Conservation (phyloP, 2,329 filamentous ascomycete species). For the Biscogniauxia mediterranea region DNA sequence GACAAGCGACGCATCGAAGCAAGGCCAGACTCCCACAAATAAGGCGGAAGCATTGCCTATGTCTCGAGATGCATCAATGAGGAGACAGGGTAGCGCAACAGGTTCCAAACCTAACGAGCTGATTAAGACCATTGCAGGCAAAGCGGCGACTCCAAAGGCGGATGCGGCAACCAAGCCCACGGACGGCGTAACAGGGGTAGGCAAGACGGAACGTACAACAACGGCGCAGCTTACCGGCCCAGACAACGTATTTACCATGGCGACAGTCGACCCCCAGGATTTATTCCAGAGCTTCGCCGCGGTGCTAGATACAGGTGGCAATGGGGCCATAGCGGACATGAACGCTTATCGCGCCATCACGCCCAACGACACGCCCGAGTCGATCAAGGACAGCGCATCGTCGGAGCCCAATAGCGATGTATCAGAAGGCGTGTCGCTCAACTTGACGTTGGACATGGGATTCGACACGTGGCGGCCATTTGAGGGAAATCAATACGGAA, state of each 20-base stretch:
- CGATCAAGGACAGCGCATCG: slow-evolving; percentile 56
- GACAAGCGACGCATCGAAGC: slow-evolving; percentile 44
- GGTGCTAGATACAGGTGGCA: slow-evolving; percentile 40
- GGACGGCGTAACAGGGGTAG: slow-evolving; percentile 18
- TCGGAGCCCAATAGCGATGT: slow-evolving; percentile 64
- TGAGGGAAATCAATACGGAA: slow-evolving; percentile 43
- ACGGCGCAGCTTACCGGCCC: slow-evolving; percentile 8
- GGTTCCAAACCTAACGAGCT: slow-evolving; percentile 40
- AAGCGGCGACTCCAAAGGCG: slow-evolving; percentile 23
- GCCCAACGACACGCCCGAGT: slow-evolving; percentile 64
- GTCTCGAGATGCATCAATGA: slow-evolving; percentile 52
- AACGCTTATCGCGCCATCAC: slow-evolving; percentile 54
- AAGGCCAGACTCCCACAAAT: slow-evolving; percentile 44
- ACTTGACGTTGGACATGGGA: slow-evolving; percentile 42
- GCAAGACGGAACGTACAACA: slow-evolving; percentile 27
- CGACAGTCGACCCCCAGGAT: slow-evolving; percentile 53
- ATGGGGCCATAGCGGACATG: slow-evolving; percentile 52
- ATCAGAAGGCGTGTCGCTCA: slow-evolving; percentile 51
- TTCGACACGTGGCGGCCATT: slow-evolving; percentile 50
- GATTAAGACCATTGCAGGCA: slow-evolving; percentile 21
- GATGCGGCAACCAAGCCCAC: slow-evolving; percentile 21
- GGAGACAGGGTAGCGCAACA: slow-evolving; percentile 45
- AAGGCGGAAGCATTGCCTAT: slow-evolving; percentile 47
- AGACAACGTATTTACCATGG: slow-evolving; percentile 35
- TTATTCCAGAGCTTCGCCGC: slow-evolving; percentile 40